Evolutionary conservation across 345 rosid genomes (phyloP).

Genomic region (Brassica napus): Da-Ae NC_063434.1:26372501-26373000

Average conservation of each 20-base stretch:
- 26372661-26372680: slow-evolving; percentile 21
- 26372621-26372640: slow-evolving; percentile 21
- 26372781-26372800: slow-evolving; percentile 63
- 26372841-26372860: slow-evolving; percentile 29
- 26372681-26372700: slow-evolving; percentile 41
- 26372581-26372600: slow-evolving; percentile 36
- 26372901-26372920: slow-evolving; percentile 46
- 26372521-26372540: slow-evolving; percentile 21
- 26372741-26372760: slow-evolving; percentile 36
- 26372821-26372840: slow-evolving; percentile 44
- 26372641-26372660: slow-evolving; percentile 7
- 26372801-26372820: slow-evolving; percentile 46
- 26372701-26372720: slow-evolving; percentile 15
- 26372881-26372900: slow-evolving; percentile 45
- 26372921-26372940: slow-evolving; percentile 43
- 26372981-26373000: no score
- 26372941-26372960: background rate
- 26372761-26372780: slow-evolving; percentile 46
- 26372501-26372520: background rate
- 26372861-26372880: slow-evolving; percentile 48
- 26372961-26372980: background rate
- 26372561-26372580: slow-evolving; percentile 41
- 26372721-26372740: slow-evolving; percentile 33
- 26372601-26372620: slow-evolving; percentile 41
- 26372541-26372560: slow-evolving; percentile 36